These are phyloP conservation scores for Ganoderma boninense DNA, from an alignment of 1,284 basidiomycete species.

Conservation along the genomic window DNA sequence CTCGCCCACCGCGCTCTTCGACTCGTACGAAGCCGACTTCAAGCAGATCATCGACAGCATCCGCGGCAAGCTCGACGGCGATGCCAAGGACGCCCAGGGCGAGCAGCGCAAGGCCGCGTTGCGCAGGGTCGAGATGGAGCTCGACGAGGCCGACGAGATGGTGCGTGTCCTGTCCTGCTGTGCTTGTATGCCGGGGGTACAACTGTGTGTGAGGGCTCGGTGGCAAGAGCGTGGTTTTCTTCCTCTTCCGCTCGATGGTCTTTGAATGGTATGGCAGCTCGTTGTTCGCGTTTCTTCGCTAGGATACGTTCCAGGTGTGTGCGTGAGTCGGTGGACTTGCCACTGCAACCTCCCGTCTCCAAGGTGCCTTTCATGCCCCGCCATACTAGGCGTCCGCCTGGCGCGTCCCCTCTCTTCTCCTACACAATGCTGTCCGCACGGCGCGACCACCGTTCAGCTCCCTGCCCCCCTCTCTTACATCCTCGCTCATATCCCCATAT, in stretches of 20 bases:
- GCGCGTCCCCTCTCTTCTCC: too few relatives aligned
- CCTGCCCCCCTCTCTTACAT: background rate
- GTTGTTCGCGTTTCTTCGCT: background rate
- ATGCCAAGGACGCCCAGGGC: conserved; percentile 62
- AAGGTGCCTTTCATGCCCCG: too few relatives aligned
- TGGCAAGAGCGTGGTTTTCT: too few relatives aligned
- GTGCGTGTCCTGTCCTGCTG: conserved; percentile 53
- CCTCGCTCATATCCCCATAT: background rate
- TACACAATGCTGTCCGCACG: too few relatives aligned
- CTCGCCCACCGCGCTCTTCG: conserved; percentile 81
- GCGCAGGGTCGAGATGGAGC: conserved; percentile 91
- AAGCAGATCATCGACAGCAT: conserved; percentile 76
- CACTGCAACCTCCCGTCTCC: background rate
- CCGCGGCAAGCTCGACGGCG: conserved; percentile 72
- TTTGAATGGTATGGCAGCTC: too few relatives aligned
- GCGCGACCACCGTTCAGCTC: background rate
- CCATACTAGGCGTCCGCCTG: background rate
- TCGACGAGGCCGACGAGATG: conserved; percentile 99
- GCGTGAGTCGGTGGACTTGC: background rate
- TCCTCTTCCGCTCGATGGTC: too few relatives aligned
- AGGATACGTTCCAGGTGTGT: background rate
- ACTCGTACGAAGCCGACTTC: conserved; percentile 86
- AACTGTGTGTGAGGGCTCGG: background rate
- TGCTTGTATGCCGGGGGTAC: background rate
- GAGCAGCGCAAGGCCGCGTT: conserved; percentile 88